Evolutionary conservation across 192 early-diverging fungal species (phyloP).

Genomic region (Umbelopsis sp.): DNA sequence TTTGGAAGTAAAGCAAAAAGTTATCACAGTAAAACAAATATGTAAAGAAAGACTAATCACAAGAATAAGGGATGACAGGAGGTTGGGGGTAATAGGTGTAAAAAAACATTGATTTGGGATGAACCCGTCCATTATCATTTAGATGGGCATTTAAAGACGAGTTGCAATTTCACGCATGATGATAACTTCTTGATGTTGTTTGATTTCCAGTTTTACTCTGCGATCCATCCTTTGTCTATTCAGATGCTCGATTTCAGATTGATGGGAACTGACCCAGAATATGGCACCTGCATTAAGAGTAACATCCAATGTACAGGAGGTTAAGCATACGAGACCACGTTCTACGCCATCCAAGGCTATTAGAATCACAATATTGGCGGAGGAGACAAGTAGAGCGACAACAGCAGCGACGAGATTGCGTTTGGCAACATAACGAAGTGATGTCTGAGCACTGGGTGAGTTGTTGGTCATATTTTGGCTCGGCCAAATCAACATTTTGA

Average conservation of each 20-base stretch:
- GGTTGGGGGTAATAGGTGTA: too few relatives aligned
- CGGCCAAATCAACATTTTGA: background rate
- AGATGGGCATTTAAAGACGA: background rate
- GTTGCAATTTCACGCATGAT: slow-evolving; percentile 22
- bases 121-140: background rate
- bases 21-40: too few relatives aligned
- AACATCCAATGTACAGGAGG: slow-evolving; percentile 50
- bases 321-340: slow-evolving; percentile 48
- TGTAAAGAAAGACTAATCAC: too few relatives aligned
- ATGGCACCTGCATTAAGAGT: slow-evolving; percentile 45
- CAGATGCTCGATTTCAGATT: slow-evolving; percentile 17
- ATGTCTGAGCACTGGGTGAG: background rate
- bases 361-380: slow-evolving; percentile 44
- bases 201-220: slow-evolving; percentile 35
- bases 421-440: slow-evolving; percentile 38
- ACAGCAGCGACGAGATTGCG: slow-evolving; percentile 45
- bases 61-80: too few relatives aligned
- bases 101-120: background rate
- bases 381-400: slow-evolving; percentile 40
- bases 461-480: background rate
- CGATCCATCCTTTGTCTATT: slow-evolving; percentile 16
- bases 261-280: slow-evolving; percentile 48
- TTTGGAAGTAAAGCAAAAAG: too few relatives aligned
- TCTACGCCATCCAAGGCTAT: slow-evolving; percentile 41
- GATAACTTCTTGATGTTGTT: slow-evolving; percentile 43